Percentiles rank a stretch among this genome's conserved stretches.
Conservation (phyloP, 2,329 filamentous ascomycete species). For the Sporothrix dimorphospora region DNA sequence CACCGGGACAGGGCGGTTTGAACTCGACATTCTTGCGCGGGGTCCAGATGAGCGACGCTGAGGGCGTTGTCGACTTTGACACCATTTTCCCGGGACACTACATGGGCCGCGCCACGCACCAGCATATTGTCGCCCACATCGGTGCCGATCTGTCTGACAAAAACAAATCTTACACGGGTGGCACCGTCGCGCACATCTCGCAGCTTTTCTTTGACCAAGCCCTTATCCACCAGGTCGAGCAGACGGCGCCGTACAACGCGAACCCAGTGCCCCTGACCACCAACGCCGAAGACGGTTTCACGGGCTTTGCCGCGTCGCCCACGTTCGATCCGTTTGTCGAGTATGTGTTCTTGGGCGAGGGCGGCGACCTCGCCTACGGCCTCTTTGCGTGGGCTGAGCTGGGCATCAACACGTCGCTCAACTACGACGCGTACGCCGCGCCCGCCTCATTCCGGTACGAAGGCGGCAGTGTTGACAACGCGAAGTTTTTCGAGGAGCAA, state of each 20-base stretch:
- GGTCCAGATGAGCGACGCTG: conserved; percentile 46
- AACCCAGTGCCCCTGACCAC: conserved; percentile 49
- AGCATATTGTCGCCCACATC: conserved; percentile 41
- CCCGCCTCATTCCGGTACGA: conserved; percentile 31
- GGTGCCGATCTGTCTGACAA: conserved; percentile 50
- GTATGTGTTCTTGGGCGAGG: conserved; percentile 59
- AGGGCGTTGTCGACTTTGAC: conserved; percentile 49
- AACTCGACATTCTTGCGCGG: conserved; percentile 50
- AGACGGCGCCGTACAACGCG: conserved; percentile 49
- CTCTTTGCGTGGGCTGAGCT: conserved; percentile 56
- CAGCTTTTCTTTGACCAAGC: conserved; percentile 64
- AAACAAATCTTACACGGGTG: conserved; percentile 43
- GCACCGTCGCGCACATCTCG: conserved; percentile 55
- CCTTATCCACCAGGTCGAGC: conserved; percentile 54
- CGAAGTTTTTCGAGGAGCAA: conserved; percentile 14
- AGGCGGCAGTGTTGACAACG: conserved; percentile 29
- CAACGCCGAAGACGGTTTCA: conserved; percentile 52
- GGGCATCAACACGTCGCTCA: conserved; percentile 47
- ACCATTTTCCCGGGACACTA: conserved; percentile 53
- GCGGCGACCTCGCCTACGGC: conserved; percentile 47
- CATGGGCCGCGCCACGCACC: conserved; percentile 45
- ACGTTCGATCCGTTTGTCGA: conserved; percentile 53
- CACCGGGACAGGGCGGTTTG: conserved; percentile 34
- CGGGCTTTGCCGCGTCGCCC: conserved; percentile 45
- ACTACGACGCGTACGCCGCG: neutral